These are phyloP conservation scores for Thermomyces lanuginosus DNA, from an alignment of 2,329 filamentous ascomycete genomes.

Conservation along the genomic window DNA sequence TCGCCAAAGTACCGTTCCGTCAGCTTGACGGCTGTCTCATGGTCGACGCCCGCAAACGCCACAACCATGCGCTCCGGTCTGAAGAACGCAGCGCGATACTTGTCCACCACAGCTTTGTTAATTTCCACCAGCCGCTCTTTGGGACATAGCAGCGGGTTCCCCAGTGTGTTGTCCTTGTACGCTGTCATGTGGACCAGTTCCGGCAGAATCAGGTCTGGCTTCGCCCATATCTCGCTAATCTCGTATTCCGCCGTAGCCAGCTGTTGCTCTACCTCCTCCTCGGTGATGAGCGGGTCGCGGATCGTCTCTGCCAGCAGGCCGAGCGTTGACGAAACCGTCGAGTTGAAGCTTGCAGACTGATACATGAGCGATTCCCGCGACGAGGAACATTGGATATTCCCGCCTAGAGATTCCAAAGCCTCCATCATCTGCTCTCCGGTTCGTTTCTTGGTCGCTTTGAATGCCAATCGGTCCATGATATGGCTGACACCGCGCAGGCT, in stretches of 20 bases:
- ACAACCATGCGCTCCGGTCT: constrained; percentile 82
- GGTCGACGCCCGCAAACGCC: constrained; percentile 82
- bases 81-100: constrained; percentile 73
- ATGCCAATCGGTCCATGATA: constrained; percentile 87
- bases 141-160: constrained; percentile 83
- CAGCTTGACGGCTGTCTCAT: constrained; percentile 60
- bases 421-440: constrained; percentile 75
- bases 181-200: constrained; percentile 92
- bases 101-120: constrained; percentile 52
- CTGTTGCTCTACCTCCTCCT: constrained; percentile 73
- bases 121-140: constrained; percentile 65
- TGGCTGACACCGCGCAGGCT: constrained; percentile 80
- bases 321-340: constrained; percentile 65
- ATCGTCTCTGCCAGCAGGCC: constrained; percentile 86
- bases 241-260: constrained; percentile 87
- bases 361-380: constrained; percentile 97
- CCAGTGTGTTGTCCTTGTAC: constrained; percentile 89
- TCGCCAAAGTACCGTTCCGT: constrained; percentile 80
- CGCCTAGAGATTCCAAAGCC: constrained; percentile 70
- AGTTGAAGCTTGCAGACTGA: constrained; percentile 94
- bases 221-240: constrained; percentile 93
- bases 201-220: constrained; percentile 86
- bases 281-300: constrained; percentile 65
- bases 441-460: constrained; percentile 64
- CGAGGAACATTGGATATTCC: constrained; percentile 93